Conservation (phyloP, 2,329 filamentous ascomycete genomes). For the Colletotrichum salicis region DNA sequence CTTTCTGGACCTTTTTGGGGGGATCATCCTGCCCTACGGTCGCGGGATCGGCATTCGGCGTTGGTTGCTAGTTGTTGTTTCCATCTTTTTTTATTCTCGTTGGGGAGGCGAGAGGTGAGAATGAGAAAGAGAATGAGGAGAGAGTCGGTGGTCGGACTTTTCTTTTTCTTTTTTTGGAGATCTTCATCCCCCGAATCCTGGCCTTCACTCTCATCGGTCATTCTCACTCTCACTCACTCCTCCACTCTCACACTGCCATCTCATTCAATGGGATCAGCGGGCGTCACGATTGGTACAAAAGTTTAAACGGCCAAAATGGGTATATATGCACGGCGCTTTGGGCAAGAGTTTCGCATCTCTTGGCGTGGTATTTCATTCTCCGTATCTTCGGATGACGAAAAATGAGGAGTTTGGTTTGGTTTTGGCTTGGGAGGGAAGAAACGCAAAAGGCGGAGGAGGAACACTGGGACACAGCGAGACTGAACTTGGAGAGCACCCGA, state of each 20-base stretch:
- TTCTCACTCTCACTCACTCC: background rate
- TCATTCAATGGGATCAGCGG: background rate
- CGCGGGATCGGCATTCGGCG: background rate
- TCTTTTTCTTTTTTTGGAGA: too few species aligned
- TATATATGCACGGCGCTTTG: slow-evolving; percentile 28
- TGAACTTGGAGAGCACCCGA: background rate
- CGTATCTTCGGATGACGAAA: slow-evolving; percentile 18
- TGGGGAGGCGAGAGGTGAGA: background rate
- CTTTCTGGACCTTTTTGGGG: background rate
- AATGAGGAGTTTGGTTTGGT: background rate
- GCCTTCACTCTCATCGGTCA: background rate
- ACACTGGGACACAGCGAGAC: background rate
- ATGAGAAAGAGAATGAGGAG: background rate
- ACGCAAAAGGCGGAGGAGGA: background rate
- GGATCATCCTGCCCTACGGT: background rate
- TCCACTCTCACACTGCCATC: background rate
- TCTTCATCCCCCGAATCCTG: background rate
- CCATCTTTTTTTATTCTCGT: background rate
- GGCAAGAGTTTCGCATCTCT: slow-evolving; percentile 25
- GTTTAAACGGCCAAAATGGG: slow-evolving; percentile 16
- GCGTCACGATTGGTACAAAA: slow-evolving; percentile 12
- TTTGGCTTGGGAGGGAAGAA: background rate
- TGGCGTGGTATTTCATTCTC: slow-evolving; percentile 11
- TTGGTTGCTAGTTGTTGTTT: background rate
- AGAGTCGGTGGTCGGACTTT: background rate